These are phyloP conservation scores for Ceratorhiza oryzae-sativae DNA, from an alignment of 1,284 basidiomycete species.

Conservation along the genomic window DNA sequence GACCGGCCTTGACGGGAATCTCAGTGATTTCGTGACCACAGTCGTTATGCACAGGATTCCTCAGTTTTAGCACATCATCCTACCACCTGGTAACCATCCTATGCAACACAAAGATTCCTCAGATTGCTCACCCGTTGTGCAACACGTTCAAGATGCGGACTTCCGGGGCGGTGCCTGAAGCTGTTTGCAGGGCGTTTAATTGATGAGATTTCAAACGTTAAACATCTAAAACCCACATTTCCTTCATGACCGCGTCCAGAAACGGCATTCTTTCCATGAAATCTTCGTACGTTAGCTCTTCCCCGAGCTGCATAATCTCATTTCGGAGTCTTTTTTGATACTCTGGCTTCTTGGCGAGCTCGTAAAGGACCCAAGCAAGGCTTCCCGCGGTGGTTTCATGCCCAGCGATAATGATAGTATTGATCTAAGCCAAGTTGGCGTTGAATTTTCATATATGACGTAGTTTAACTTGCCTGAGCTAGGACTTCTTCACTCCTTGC, in stretches of 20 bases:
- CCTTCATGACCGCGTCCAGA: slow-evolving; percentile 58
- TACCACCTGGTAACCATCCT: slow-evolving; percentile 13
- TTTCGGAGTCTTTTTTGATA: slow-evolving; percentile 60
- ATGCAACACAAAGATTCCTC: no score
- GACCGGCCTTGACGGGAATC: slow-evolving; percentile 45
- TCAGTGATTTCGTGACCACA: slow-evolving; percentile 43
- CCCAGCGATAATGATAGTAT: slow-evolving; percentile 46
- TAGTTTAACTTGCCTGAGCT: slow-evolving; percentile 33
- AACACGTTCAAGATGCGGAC: slow-evolving; percentile 44
- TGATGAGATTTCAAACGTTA: no score
- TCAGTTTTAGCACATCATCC: slow-evolving; percentile 46
- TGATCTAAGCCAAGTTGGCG: slow-evolving; percentile 40
- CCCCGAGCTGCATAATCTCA: slow-evolving; percentile 53
- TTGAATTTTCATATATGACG: neutral
- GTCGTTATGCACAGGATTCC: slow-evolving; percentile 43
- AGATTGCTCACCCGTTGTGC: slow-evolving; percentile 1
- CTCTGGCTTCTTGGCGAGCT: slow-evolving; percentile 57
- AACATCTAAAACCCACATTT: slow-evolving; percentile 40
- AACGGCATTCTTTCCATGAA: slow-evolving; percentile 53
- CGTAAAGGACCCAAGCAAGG: slow-evolving; percentile 55
- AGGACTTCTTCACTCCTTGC: slow-evolving; percentile 39
- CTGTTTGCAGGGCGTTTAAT: slow-evolving; percentile 34
- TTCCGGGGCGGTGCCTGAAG: slow-evolving; percentile 45
- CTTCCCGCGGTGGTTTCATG: slow-evolving; percentile 47
- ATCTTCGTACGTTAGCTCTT: slow-evolving; percentile 57